Evolutionary conservation across 176 grass and related monocot species (phyloP), one percentile per base, ranked within the genome.

Genomic region (Rhipidocladum racemiflorum): DNA sequence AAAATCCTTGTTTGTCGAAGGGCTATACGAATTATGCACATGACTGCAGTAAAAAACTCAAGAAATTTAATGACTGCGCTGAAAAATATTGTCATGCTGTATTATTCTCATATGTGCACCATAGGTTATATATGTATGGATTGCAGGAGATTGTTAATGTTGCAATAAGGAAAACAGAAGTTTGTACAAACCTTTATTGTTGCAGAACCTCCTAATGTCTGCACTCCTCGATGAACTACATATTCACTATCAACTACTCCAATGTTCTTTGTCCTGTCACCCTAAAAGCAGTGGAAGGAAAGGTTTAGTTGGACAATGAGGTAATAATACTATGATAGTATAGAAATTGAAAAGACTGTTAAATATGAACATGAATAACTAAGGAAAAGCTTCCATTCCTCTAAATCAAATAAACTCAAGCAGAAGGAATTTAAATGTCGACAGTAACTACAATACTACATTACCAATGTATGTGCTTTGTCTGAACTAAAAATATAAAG

Each of bases 161-260:
- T 65, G 72, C 15, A 84, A 36, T 34, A 77, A 61, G 46, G 65
- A 49, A 87, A 82, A 53, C 24, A 61, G 17, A 60, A 36, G 40
- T 39, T 77, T 61, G 70, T 35, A 85, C 89, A 80, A 70, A 95
- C 93, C 89, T 90, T 92, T 62, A 72, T 45, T 55, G 5, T 5
- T 43, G 85, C 32, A 76, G 93, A 82, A 60, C 90, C 90, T 85
- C 91, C 94, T 68, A 97, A 70, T 68, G 88, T 93, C 63, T 90
- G 91, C 51, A 97, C 86, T 25, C 91, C 94, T 85, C 89, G 77
- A 78, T 97, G 94, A 61, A 97, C 76, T 83, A 97, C 76, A 90
- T 77, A 91, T 83, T 95, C 89, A 85, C 88, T 91, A 85, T 99
- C 93, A 71, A 93, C 83, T 34, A 88, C 77, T 80, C 94, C 94